phyloP scores from a whole-genome alignment of 1,139 yeast species.

The Candida buenavistaensis region DNA sequence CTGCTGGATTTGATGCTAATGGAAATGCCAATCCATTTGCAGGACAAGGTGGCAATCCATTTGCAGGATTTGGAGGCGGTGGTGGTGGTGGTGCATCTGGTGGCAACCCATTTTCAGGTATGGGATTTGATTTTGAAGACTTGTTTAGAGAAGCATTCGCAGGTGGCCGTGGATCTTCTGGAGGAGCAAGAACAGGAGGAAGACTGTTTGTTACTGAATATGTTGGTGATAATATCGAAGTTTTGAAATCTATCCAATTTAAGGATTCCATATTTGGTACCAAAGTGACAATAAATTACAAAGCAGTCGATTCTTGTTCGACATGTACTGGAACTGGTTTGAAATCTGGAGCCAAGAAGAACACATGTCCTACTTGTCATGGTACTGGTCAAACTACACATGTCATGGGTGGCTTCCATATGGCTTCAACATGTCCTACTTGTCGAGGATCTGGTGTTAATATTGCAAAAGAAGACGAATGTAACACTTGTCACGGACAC shows the following conservation, averaged over 20 bases:
- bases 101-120: slow-evolving; percentile 46
- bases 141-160: slow-evolving; percentile 75
- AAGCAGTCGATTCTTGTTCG: slow-evolving; percentile 73
- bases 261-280: slow-evolving; percentile 89
- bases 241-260: slow-evolving; percentile 69
- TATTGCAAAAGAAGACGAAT: slow-evolving; percentile 66
- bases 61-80: slow-evolving; percentile 22
- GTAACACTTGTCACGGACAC: slow-evolving; percentile 82
- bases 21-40: slow-evolving; percentile 61
- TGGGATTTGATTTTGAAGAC: slow-evolving; percentile 79
- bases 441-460: slow-evolving; percentile 90
- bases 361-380: slow-evolving; percentile 84
- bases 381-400: slow-evolving; percentile 94
- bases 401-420: slow-evolving; percentile 90
- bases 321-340: slow-evolving; percentile 86
- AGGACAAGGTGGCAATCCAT: slow-evolving; percentile 21
- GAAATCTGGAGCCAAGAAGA: slow-evolving; percentile 71
- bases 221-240: slow-evolving; percentile 88
- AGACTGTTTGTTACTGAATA: slow-evolving; percentile 63
- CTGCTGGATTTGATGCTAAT: slow-evolving; percentile 75
- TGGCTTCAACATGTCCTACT: slow-evolving; percentile 87
- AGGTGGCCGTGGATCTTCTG: slow-evolving; percentile 43
- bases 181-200: slow-evolving; percentile 31
- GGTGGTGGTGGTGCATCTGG: slow-evolving; percentile 28
- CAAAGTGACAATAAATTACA: slow-evolving; percentile 64